Evolutionary conservation across 768 basidiomycete genomes (phyloP), one percentile per base, ranked within the genome.

Genomic region (Rhodocollybia butyracea): DNA sequence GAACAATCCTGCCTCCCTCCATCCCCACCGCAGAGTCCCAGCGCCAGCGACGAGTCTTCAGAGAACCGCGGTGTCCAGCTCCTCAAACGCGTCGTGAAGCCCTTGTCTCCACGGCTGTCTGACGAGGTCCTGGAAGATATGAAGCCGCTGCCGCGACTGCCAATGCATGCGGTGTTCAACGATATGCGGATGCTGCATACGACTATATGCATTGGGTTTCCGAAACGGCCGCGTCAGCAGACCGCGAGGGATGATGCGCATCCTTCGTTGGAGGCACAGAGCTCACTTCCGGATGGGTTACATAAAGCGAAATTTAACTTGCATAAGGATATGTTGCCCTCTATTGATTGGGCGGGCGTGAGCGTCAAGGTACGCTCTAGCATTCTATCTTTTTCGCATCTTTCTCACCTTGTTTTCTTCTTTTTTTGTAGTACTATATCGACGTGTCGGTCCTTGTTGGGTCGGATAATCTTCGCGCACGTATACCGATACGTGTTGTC

Each of bases 401-500:
- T 51, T 51, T 27, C 58, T 27, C 57, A 36, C 32, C 22, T 39
- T 42, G 39, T 27, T 30, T 48, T 31, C 36, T 19, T 26, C 56
- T 62, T 34, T 41, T 26, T 36, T 59, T 11, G n/a, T 62, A 90
- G 88, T 89, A 89, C 69, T 89, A 87, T 65, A 70, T 89, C 54
- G 86, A 89, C 55, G 76, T 87, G 30, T 85, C 85, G 47, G 86
- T 89, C 38, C 69, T 85, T 41, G 72, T 85, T 38, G 82, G 82
- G 17, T 80, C 83, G 61, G 85, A 88, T 61, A 79, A 82, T 56
- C 66, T 83, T 45, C 78, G 82, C 56, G 84, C 81, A 29, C 78
- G 84, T 29, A 70, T 89, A 55, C 86, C 85, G 4, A 72, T 90
- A 41, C 78, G 75, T 54, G 74, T 89, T 61, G 66, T 73, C 55